Conservation (phyloP, 1,284 basidiomycete species). For the Pseudozyma hubeiensis region DNA sequence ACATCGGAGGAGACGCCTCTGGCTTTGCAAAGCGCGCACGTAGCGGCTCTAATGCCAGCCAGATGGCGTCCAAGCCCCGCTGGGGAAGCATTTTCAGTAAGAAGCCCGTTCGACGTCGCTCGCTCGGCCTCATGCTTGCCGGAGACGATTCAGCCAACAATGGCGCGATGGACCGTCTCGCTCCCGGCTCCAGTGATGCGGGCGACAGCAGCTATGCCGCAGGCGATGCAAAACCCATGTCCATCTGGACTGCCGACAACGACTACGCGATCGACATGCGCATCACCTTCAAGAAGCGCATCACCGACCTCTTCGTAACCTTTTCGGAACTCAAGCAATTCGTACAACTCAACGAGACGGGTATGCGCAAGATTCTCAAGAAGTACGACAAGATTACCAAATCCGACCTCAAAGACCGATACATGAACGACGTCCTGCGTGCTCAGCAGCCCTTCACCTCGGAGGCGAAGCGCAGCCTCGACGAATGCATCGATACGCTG, state of each 20-base stretch:
- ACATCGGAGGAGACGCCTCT: conserved; percentile 26
- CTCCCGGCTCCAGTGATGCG: conserved; percentile 32
- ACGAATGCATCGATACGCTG: conserved; percentile 75
- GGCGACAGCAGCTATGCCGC: conserved; percentile 45
- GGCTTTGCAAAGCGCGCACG: conserved; percentile 27
- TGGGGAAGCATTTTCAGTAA: conserved; percentile 53
- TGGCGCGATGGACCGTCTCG: conserved; percentile 24
- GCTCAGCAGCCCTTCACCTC: conserved; percentile 69
- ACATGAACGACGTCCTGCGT: conserved; percentile 82
- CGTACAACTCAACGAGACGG: conserved; percentile 91
- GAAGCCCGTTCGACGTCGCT: conserved; percentile 39
- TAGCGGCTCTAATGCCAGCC: conserved; percentile 47
- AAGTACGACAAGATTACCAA: conserved; percentile 98
- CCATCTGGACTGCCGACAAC: conserved; percentile 81
- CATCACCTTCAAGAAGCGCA: conserved; percentile 89
- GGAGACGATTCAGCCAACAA: conserved; percentile 28
- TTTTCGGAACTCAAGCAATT: conserved; percentile 87
- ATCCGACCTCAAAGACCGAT: conserved; percentile 84
- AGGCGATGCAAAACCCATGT: conserved; percentile 47
- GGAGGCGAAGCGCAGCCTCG: conserved; percentile 75
- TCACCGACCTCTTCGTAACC: conserved; percentile 84
- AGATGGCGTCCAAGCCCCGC: conserved; percentile 28
- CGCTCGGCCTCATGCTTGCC: conserved; percentile 47
- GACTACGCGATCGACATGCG: conserved; percentile 90
- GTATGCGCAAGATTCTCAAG: conserved; percentile 95